Evolutionary conservation across 2,329 filamentous ascomycete species (phyloP), one percentile per base, ranked within the genome.

Genomic region (Ilyonectria destructans): DNA sequence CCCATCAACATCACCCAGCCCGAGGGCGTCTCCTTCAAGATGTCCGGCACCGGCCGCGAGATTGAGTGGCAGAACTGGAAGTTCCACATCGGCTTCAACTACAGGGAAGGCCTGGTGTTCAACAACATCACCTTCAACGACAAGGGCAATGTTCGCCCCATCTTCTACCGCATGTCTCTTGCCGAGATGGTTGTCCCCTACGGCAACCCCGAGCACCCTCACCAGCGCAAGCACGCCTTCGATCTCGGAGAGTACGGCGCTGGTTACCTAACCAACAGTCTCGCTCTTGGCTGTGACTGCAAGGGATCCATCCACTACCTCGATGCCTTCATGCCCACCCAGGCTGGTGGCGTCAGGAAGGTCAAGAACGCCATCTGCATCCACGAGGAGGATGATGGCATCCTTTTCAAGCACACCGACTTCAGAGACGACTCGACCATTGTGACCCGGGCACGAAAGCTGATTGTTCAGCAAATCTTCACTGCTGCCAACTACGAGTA

Each of bases 401-500:
- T 98, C 67, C 85, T 97, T 1, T 97, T 97, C 89, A 98, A 98
- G 84, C 94, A 97, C 83, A 95, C 91, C 17, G 95, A 98, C 82
- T 98, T 97, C 88, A 89, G 95, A 43, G 95, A 98, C 77, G 92
- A 96, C 49, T 96, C 93, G 0, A 89, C 91, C 62, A 94, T 96
- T 10, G 93, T 97, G 5, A 97, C 95, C 0, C 91, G 95, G 29
- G 94, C 91, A 2, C 90, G 94, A 61, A 97, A 96, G 79, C 88
- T 98, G 65, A 88, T 97, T 77, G 87, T 98, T 72, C 95, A 94
- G 71, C 95, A 97, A 74, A 92, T 97, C 78, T 97, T 98, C 83
- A 98, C 95, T 0, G 95, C 95, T 0, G 95, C 95, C 29, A 98
- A 98, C 85, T 98, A 98, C 82, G 95, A 98, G 80, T 98, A 98